Conservation (phyloP, 164 flowering plant genomes). For the Pachysandra terminalis region DNA sequence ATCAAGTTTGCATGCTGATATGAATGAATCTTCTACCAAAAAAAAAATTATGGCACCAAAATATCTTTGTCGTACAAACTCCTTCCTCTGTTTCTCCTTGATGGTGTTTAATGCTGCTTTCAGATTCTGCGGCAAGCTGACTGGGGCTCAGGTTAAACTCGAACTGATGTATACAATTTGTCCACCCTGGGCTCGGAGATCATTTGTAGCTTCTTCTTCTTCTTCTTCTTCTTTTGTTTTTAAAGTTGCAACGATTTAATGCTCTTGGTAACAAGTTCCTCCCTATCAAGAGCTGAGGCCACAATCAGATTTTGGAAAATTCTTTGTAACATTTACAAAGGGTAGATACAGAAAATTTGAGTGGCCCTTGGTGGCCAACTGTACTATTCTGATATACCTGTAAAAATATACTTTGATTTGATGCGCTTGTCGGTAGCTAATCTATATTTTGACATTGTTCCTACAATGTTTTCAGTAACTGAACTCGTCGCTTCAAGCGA, state of each 20-base stretch:
- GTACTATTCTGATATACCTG: too few relatives aligned
- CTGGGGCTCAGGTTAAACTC: neutral
- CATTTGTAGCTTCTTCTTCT: conserved; percentile 11
- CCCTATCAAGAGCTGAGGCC: too few relatives aligned
- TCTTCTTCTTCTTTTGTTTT: neutral
- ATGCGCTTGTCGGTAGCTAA: too few relatives aligned
- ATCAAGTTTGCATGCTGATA: too few relatives aligned
- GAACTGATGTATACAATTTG: conserved; percentile 10
- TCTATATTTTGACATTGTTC: too few relatives aligned
- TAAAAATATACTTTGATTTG: too few relatives aligned
- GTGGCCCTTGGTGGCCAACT: too few relatives aligned
- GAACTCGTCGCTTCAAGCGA: too few relatives aligned
- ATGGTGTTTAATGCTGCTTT: conserved; percentile 9
- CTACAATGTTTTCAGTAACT: too few relatives aligned
- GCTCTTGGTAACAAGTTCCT: conserved; percentile 20
- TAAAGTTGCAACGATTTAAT: conserved; percentile 24
- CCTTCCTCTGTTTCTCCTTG: conserved; percentile 1
- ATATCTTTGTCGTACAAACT: too few relatives aligned
- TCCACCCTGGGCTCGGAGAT: conserved; percentile 10
- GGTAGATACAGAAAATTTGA: conserved; percentile 9
- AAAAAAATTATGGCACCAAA: too few relatives aligned
- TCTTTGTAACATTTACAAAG: conserved; percentile 14
- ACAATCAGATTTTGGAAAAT: conserved; percentile 14
- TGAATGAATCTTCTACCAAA: too few relatives aligned
- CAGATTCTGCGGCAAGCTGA: conserved; percentile 42